Evolutionary conservation across 352 stramenopile genomes (phyloP), one percentile per base, ranked within the genome.

Genomic region (Pythium chondricola): DNA sequence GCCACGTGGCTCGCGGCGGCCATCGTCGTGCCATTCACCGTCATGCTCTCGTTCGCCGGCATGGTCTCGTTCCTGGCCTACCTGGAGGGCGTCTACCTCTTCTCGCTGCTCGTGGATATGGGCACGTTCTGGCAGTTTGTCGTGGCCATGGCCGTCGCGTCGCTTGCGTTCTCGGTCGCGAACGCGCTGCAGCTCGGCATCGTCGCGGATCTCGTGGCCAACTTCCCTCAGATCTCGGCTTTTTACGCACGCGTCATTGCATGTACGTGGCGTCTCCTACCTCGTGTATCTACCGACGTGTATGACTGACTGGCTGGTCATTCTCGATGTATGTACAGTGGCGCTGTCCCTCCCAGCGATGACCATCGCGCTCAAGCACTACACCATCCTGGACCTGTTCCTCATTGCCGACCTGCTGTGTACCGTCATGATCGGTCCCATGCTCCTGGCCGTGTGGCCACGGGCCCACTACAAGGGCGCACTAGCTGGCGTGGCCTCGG

Each of bases 381-480:
- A 81, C 52, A 58, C 81, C 44, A 83, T 89, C 42, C 45, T 89
- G 42, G 77, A 61, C 25, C 66, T 89, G 9, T 87, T 87, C 39
- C 56, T 89, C 21, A 85, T 89, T 38, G 72, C 78, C n/a, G 78
- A 89, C 41, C 39, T 89, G 52, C 43, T 89, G 9, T 89, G 78
- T 40, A 83, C 74, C 9, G 77, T 74, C 24, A 72, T 74, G 0
- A 70, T 89, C 33, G 77, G 77, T 0, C 77, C 77, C 7, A 86
- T 89, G 72, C 61, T 89, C 10, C 63, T 89, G 0, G 58, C 64
- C 14, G 58, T 60, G 18, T 89, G 77, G 77, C 63, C 67, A 31
- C 71, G 63, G 7, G 55, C 71, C 21, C 74, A 46, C 49, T 60
- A 20, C 35, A 42, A 26, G 0, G 79, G 69, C 11, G 75, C 74